phyloP scores from a whole-genome alignment of 2,329 filamentous ascomycete genomes.

The Hymenoscyphus infarciens region DNA sequence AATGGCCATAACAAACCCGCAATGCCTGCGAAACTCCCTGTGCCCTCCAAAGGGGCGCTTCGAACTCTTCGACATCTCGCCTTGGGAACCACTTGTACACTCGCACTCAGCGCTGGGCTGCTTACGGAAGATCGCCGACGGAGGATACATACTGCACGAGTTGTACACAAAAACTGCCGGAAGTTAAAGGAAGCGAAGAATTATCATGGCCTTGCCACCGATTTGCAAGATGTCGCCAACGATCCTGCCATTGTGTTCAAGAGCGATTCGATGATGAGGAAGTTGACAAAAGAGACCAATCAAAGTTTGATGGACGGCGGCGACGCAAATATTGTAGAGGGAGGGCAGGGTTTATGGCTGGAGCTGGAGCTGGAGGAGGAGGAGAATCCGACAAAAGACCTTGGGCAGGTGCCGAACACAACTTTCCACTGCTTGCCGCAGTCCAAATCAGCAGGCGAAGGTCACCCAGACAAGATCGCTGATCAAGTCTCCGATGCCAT shows the following conservation, averaged over 20 bases:
- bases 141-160: slow-evolving; percentile 48
- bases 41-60: slow-evolving; percentile 53
- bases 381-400: not conserved
- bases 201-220: slow-evolving; percentile 37
- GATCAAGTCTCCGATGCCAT: slow-evolving; percentile 98
- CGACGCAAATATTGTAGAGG: not conserved
- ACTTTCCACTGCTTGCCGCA: slow-evolving; percentile 32
- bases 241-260: slow-evolving; percentile 24
- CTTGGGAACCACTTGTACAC: slow-evolving; percentile 55
- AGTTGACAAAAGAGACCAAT: slow-evolving; percentile 16
- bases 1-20: slow-evolving; percentile 23
- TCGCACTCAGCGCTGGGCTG: slow-evolving; percentile 41
- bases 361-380: not conserved
- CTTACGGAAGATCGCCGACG: slow-evolving; percentile 55
- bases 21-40: slow-evolving; percentile 41
- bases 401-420: not conserved
- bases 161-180: slow-evolving; percentile 50
- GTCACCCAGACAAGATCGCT: slow-evolving; percentile 94
- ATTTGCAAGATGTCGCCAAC: slow-evolving; percentile 25
- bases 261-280: slow-evolving; percentile 16
- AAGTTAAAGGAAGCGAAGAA: slow-evolving; percentile 44
- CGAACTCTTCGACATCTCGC: slow-evolving; percentile 53
- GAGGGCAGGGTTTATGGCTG: not conserved
- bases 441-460: slow-evolving; percentile 87
- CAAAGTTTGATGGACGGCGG: not conserved